Base-by-base conservation (phyloP, 495 filamentous ascomycete genomes). In the Oidiodendron maius region DNA sequence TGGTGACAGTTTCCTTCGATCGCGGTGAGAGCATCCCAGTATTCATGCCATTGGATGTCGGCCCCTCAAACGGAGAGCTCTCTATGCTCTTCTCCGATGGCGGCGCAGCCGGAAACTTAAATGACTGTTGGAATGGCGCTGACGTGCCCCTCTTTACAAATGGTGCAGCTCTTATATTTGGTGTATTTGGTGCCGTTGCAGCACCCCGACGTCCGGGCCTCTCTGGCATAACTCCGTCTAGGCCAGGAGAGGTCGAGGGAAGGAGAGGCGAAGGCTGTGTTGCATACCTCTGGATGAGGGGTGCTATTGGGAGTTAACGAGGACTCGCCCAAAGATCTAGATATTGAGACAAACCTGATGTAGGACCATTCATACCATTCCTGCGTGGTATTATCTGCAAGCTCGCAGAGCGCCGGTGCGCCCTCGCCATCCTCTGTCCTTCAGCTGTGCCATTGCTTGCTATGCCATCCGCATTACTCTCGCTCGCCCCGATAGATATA, bases 361-460 rank as follows among this genome's bases (percentile, higher is more conserved):
- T 61, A 32, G 71, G 65, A 41, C 46, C 69, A 52, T 65, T 63
- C 43, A 55, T 18, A 47, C 50, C 52, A 37, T 51, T 25, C 44
- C 77, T 72, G 40, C 75, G 74, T 5, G 89, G 80, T 23, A 80
- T 55, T 46, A 89, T 81, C 61, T 95, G 90, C 46, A 95, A 69
- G 69, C 90, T 95, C 3, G 87, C 82, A 44, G 89, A 89, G 37
- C 90, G 77, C 17, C 75, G 82, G 76, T 96, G 90, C 2, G 80
- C 76, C 58, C 78, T 78, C 21, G 48, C 47, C 18, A 80, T 72
- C 40, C 77, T 70, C 45, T 71, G 71, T n/a, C 75, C 61, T 15
- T 50, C 30, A 17, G 58, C 58, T 25, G 45, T 10, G 6, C 42
- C 21, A 26, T 48, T 50, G 43, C 69, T 63, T 64, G 74, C 49